Conservation (phyloP, 2,329 filamentous ascomycete genomes). For the Pyrenochaeta sp. region DNA sequence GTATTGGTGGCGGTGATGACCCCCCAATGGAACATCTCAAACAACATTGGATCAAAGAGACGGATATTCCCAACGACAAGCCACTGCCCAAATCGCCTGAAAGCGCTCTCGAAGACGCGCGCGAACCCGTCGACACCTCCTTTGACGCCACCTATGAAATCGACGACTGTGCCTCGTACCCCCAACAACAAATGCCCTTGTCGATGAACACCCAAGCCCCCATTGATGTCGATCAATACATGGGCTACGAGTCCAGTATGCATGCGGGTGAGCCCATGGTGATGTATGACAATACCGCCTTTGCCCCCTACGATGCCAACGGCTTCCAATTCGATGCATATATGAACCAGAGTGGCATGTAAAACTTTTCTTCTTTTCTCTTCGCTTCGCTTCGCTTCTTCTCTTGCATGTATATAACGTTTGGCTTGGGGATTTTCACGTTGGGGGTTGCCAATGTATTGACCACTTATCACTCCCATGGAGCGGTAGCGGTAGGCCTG, state of each 20-base stretch:
- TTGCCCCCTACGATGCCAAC: conserved; percentile 26
- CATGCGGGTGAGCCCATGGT: conserved; percentile 29
- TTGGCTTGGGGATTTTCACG: not conserved
- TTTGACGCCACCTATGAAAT: conserved; percentile 18
- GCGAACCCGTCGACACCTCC: conserved; percentile 11
- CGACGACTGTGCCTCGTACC: conserved; percentile 13
- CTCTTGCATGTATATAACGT: conserved; percentile 20
- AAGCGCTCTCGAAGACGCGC: conserved; percentile 31
- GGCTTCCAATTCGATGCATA: conserved; percentile 43
- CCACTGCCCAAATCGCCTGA: conserved; percentile 24
- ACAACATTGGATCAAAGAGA: conserved; percentile 66
- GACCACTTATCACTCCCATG: conserved; percentile 30
- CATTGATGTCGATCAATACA: conserved; percentile 24
- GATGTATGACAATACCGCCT: conserved; percentile 25
- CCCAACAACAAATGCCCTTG: conserved; percentile 14
- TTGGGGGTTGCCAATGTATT: conserved; percentile 26
- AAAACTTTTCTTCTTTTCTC: conserved; percentile 3
- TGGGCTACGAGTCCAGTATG: conserved; percentile 33
- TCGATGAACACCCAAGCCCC: conserved; percentile 15
- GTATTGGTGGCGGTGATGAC: conserved; percentile 69
- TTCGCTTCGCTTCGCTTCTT: not conserved
- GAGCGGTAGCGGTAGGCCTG: conserved; percentile 36
- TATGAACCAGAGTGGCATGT: conserved; percentile 14
- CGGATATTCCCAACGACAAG: conserved; percentile 56
- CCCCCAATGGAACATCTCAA: conserved; percentile 69